Evolutionary conservation across 2,329 filamentous ascomycete species (phyloP), one percentile per base, ranked within the genome.

Genomic region (Raffaelea albimanens): DNA sequence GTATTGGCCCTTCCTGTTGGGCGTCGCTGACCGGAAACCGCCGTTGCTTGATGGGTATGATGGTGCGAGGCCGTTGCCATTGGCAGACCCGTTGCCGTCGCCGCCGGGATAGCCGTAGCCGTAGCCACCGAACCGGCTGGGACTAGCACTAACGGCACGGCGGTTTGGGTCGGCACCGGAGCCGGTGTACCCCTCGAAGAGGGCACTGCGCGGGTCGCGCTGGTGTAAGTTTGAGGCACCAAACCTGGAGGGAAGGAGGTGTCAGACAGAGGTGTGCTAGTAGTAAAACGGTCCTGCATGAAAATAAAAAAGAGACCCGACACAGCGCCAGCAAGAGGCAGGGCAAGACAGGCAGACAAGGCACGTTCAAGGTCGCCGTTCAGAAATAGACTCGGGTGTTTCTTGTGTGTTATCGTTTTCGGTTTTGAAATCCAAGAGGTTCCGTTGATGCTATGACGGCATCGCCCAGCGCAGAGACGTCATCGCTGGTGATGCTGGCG

Each of bases 1-100:
- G 65, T 97, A 97, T 64, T 96, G 90, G 14, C 91, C 91, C 61
- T 70, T 82, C 54, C 69, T 72, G 63, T 89, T 87, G 51, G 85
- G 85, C 50, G 85, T 88, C 55, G 83, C 85, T 29, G 78, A 66
- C 45, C 84, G 71, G 63, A 71, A 86, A n/a, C 68, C 68, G 31
- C 58, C 58, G 46, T 59, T 57, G 51, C 59, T 57, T 51, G 53
- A 57, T 47, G 63, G 60, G 44, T 54, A 57, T 47, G 63, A 60
- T 44, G 62, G 59, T 45, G 63, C 61, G 33, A 63, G 54, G 44
- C 57, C 58, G 49, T 60, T 66, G 45, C 61, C 62, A 31, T 58
- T 60, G 38, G n/a, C n/a, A n/a, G n/a, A n/a, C 61, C 34, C 34
- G 34, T 38, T 7, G 34, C 34, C 5, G 18, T 19, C 34, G n/a